Percentiles rank a stretch among this genome's conserved stretches.
Conservation (phyloP, 768 basidiomycete species). For the Suillus ampliporus region DNA sequence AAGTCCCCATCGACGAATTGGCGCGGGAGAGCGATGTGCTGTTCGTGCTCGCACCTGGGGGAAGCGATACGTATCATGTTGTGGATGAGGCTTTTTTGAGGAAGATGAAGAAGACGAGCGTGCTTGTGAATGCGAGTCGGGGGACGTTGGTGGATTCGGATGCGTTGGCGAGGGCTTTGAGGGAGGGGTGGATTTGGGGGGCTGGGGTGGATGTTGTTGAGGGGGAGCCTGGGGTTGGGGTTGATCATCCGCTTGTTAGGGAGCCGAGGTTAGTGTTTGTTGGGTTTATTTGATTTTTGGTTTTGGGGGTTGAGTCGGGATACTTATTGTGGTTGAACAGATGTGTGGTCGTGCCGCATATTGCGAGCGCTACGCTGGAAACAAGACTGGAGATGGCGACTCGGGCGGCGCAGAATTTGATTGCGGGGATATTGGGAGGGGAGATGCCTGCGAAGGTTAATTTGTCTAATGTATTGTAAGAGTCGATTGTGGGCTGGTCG, state of each 20-base stretch:
- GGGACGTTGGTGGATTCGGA: slow-evolving; percentile 91
- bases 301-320: too few relatives aligned
- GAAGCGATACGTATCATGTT: slow-evolving; percentile 69
- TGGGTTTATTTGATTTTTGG: slow-evolving; percentile 3
- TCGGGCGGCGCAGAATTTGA: slow-evolving; percentile 70
- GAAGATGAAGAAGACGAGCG: slow-evolving; percentile 83
- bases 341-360: slow-evolving; percentile 86
- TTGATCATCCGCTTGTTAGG: slow-evolving; percentile 81
- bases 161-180: slow-evolving; percentile 82
- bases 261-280: slow-evolving; percentile 66
- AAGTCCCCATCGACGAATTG: slow-evolving; percentile 69
- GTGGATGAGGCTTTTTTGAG: slow-evolving; percentile 74
- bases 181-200: slow-evolving; percentile 83
- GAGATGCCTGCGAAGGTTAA: slow-evolving; percentile 61
- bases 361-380: slow-evolving; percentile 89
- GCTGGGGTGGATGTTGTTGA: slow-evolving; percentile 95
- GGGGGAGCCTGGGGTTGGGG: slow-evolving; percentile 79
- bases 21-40: slow-evolving; percentile 84
- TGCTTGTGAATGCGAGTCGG: slow-evolving; percentile 85
- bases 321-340: too few relatives aligned
- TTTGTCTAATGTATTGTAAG: slow-evolving; percentile 24
- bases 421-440: slow-evolving; percentile 50
- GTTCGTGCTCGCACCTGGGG: slow-evolving; percentile 84
- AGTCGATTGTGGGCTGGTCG: neutral
- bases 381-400: slow-evolving; percentile 84